Evolutionary conservation across 495 filamentous ascomycete genomes (phyloP), one percentile per base, ranked within the genome.

Genomic region (Tetracladium marchalianum): DNA sequence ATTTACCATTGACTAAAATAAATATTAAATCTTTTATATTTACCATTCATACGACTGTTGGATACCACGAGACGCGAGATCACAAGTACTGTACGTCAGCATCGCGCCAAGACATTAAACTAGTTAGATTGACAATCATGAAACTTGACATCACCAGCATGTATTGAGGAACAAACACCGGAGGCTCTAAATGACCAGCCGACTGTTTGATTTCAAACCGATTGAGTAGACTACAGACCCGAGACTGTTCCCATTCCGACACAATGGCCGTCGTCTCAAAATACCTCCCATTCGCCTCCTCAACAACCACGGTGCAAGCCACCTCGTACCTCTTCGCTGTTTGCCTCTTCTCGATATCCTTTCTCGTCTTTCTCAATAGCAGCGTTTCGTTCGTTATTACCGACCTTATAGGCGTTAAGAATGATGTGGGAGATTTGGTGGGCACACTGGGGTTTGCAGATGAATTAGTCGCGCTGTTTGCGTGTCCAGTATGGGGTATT

Each of bases 351-450:
- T 90, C 84, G 54, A 99, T 99, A 56, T 84, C 86, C 31, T 95
- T 97, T 68, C 78, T 99, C 44, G 92, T 99, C 40, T 99, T 96
- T 70, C 81, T 99, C 53, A 99, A 97, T 67, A 84, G 83, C 54
- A 84, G 84, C 55, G 70, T 97, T 46, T 90, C 87, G 31, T 99
- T 97, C 65, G 87, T 97, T 42, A 84, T 97, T 51, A 95, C 89
- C 7, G 85, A 95, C 62, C 70, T 94, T 33, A 79, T 99, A 45
- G 85, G 85, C 39, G 68, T 87, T 34, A 76, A 76, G 55, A 62
- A 79, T 39, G 75, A 78, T 41, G 86, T 95, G 22, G 92, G 92
- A 27, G 81, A 95, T 69, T 81, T 87, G 4, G 89, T 95, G 15
- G 92, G 92, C 17, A 96, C 90, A 1, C 71, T 99, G 31, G 92